phyloP scores from a whole-genome alignment of 1,139 yeast species.

The Hyphopichia fennica region DNA sequence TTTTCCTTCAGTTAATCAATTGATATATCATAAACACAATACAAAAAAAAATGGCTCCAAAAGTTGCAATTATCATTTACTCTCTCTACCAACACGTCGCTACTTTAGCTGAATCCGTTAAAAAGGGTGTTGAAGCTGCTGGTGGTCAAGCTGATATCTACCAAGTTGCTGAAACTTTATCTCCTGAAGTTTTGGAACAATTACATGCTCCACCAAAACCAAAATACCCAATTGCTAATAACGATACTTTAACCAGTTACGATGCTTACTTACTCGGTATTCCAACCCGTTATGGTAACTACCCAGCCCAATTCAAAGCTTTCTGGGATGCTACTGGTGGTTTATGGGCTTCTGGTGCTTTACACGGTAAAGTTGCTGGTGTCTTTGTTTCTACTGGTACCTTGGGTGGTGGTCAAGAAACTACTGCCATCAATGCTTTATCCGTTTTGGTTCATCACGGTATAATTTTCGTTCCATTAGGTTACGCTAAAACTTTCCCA shows the following conservation, averaged over 20 bases:
- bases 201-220: slow-evolving; percentile 36
- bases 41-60: slow-evolving; percentile 25
- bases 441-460: slow-evolving; percentile 39
- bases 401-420: slow-evolving; percentile 43
- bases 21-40: neutral
- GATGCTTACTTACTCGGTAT: slow-evolving; percentile 41
- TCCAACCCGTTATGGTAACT: slow-evolving; percentile 40
- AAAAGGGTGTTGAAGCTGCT: slow-evolving; percentile 37
- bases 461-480: slow-evolving; percentile 38
- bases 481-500: slow-evolving; percentile 20
- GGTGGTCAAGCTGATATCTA: slow-evolving; percentile 39
- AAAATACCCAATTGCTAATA: slow-evolving; percentile 31
- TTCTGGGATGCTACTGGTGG: slow-evolving; percentile 42
- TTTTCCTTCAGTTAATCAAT: no score
- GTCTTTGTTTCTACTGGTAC: slow-evolving; percentile 38
- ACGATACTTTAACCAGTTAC: slow-evolving; percentile 30
- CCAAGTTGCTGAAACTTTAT: slow-evolving; percentile 39
- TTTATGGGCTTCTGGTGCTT: slow-evolving; percentile 37
- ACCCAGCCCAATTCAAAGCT: slow-evolving; percentile 40
- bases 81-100: slow-evolving; percentile 38
- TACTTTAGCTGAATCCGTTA: slow-evolving; percentile 33
- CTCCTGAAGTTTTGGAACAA: slow-evolving; percentile 25
- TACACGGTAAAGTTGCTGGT: slow-evolving; percentile 40
- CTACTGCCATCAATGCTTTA: slow-evolving; percentile 33
- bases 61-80: slow-evolving; percentile 39